Evolutionary conservation across 305 asterid species (phyloP), one percentile per base, ranked within the genome.

Genomic region (Fraxinus velutina): DNA sequence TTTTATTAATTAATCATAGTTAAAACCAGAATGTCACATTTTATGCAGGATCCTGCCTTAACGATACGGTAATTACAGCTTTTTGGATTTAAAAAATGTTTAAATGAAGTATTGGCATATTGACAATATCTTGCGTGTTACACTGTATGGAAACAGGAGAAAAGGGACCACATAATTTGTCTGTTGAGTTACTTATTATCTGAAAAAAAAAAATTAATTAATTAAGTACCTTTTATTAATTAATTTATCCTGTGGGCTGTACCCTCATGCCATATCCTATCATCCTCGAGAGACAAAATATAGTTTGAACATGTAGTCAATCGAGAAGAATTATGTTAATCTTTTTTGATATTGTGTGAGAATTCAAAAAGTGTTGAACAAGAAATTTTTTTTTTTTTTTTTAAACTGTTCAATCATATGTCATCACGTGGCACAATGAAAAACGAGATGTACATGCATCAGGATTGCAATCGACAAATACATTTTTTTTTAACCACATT

Each of bases 81-180:
- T 82, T 30, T 60, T 15, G 19, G 72, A 21, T 37, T 0, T 47
- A 8, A 10, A 17, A 44, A 60, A 24, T 78, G 44, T 17, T 55
- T 52, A 10, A 60, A 29, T 42, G 66, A 75, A 75, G 30, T 75
- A 71, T 70, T 75, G 34, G 68, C 57, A 55, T 39, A 80, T 64
- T 88, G 84, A 86, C 84, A 78, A 80, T 85, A 80, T 82, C 86
- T 75, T 80, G 30, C 75, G 64, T 84, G 91, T 64, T 80, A 86
- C 50, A 83, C 87, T 81, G 71, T 44, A 83, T 75, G 89, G 93
- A 82, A 89, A 89, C 95, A 91, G 57, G 80, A 83, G 70, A 79
- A 83, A 86, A 83, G 92, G 94, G 94, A 90, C 94, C 97, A 89
- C 96, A 85, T 88, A 81, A 91, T 88, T 89, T 91, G 96, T 91